Conservation (phyloP, 768 basidiomycete species). For the Floccularia luteovirens region DNA sequence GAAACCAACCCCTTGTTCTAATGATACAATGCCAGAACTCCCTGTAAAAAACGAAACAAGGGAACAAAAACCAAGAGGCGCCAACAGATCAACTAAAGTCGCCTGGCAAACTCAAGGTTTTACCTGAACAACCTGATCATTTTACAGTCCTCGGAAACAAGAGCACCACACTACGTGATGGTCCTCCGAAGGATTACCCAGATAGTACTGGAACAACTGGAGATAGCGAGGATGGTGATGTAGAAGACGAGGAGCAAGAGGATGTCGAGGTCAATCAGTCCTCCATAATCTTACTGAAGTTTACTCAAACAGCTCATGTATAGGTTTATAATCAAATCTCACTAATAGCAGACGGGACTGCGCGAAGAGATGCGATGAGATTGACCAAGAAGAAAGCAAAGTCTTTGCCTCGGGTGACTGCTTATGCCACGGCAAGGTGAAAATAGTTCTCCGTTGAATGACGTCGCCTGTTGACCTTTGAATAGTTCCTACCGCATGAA, state of each 20-base stretch:
- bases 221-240: constrained; percentile 65
- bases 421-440: constrained; percentile 90
- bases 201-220: constrained; percentile 26
- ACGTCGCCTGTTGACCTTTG: not conserved
- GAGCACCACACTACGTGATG: constrained; percentile 12
- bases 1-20: not conserved
- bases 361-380: constrained; percentile 81
- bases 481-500: constrained; percentile 81
- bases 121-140: constrained; percentile 77
- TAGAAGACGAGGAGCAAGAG: constrained; percentile 54
- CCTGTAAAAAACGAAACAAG: constrained; percentile 13
- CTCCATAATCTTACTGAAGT: constrained; percentile 1
- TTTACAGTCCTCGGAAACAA: constrained; percentile 23
- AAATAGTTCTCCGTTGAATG: not conserved
- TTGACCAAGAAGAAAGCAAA: constrained; percentile 95
- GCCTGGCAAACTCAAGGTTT: constrained; percentile 83
- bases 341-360: constrained; percentile 90
- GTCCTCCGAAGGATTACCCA: constrained; percentile 29
- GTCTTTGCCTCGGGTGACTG: constrained; percentile 86
- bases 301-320: constrained; percentile 1
- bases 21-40: constrained; percentile 8
- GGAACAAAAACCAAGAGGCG: constrained; percentile 58
- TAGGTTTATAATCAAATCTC: constrained; percentile 94
- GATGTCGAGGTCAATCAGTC: constrained; percentile 49
- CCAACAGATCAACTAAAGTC: constrained; percentile 74